A percentile compares a stretch with the other conserved stretches of the same genome.
phyloP scores from a whole-genome alignment of 768 basidiomycete species.

The Mycena leptocephala region DNA sequence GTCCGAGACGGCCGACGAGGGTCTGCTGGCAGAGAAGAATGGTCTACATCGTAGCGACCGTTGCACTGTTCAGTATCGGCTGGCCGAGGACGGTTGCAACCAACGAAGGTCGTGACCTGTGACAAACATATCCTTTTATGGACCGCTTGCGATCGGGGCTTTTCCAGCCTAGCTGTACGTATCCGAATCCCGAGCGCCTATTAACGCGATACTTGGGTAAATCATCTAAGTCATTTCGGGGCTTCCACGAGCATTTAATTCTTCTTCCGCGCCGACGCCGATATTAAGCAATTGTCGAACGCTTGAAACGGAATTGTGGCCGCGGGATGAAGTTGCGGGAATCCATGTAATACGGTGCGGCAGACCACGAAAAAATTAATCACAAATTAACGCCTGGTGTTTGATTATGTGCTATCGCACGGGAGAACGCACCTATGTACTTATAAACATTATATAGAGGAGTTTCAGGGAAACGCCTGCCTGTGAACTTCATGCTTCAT shows the following conservation, averaged over 20 bases:
- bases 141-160: not conserved
- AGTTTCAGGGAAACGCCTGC: not conserved
- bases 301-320: not conserved
- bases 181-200: not conserved
- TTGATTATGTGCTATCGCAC: slow-evolving; percentile 25
- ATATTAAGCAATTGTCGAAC: not conserved
- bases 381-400: slow-evolving; percentile 5
- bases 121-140: slow-evolving; percentile 30
- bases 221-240: too few species aligned
- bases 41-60: slow-evolving; percentile 24
- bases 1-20: slow-evolving; percentile 22
- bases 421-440: not conserved
- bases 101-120: slow-evolving; percentile 13
- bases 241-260: not conserved
- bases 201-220: not conserved
- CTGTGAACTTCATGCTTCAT: not conserved
- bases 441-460: not conserved
- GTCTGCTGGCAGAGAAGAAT: slow-evolving; percentile 10
- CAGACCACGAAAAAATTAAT: slow-evolving; percentile 15
- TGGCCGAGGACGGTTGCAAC: slow-evolving; percentile 15
- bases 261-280: slow-evolving; percentile 9
- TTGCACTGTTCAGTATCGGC: slow-evolving; percentile 20
- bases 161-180: not conserved
- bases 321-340: not conserved
- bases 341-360: not conserved